Base-by-base conservation (phyloP, 73 alveolate species). In the Loxodes magnus region DNA sequence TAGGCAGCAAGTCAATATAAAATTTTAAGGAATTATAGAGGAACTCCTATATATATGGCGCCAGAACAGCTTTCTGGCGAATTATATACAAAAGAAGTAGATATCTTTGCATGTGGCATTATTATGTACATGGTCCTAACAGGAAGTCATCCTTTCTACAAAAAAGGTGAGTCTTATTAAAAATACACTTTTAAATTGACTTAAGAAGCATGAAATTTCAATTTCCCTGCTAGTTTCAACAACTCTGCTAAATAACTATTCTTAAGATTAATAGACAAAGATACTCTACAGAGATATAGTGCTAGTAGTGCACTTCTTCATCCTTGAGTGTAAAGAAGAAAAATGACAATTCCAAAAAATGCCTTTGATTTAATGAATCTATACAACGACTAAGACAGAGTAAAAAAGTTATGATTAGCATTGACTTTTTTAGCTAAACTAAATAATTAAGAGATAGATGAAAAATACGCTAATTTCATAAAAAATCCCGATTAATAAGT, bases 101-200 rank as follows among this genome's bases (percentile, higher is more conserved):
- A 82, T 62, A 56, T 87, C 33, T 91, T 97, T 96, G 77, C 94
- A 27, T 83, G 94, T 43, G 98, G 98, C 7, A 88, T 91, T 12
- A 70, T 87, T 26, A 74, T 90, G 76, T 90, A 63, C 53, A 72
- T 65, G 69, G 51, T 90, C 25, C 26, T 46, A 10, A n/a, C n/a
- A n/a, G 96, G 96, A 27, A 82, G 75, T 21, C 96, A 85, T 55
- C 98, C 98, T 26, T 62, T 90, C 25, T 87, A 83, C 77, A 59
- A 73, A 4, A 44, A 68, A 43, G 76, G 64, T 0, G 76, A 52
- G n/a, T n/a, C n/a, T n/a, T 24, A 64, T 44, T 16, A 51, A 30
- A 4, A 71, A 68, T 2, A 33, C 53, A 10, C 68, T 58, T 30
- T 23, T 44, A 1, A 42, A 35, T 20, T 75, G 68, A 35, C 66